Evolutionary conservation across 2,329 filamentous ascomycete genomes (phyloP), one percentile per base, ranked within the genome.

Genomic region (Amesomyces nigricolor): DNA sequence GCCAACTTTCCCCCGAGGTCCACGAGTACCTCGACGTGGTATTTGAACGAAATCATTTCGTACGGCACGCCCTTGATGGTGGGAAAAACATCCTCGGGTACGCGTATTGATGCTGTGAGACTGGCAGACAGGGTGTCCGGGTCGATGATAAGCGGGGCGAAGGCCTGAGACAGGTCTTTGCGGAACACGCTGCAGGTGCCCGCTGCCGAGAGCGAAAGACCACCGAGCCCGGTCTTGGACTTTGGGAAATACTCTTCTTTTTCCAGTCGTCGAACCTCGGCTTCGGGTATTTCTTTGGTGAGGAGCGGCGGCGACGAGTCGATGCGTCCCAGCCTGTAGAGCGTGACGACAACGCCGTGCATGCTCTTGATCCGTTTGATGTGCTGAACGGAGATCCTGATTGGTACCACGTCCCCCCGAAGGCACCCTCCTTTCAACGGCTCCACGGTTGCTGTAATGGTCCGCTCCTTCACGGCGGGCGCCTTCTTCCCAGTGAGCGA

Each of bases 21-120:
- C 19, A 96, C 83, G 29, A 97, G 86, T 2, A 96, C 89, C 70
- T 99, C 94, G 17, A 96, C 80, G 62, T 91, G 89, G 67, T 99
- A 97, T 63, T 87, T 89, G 75, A 99, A 97, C 64, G 86, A 91
- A 61, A 99, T 94, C 85, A 97, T 94, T 35, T 89, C 86, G 3
- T 92, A 91, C 0, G 94, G 94, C 0, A 96, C 90, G 53, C 86
- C 86, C 29, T 84, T 85, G 59, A 97, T 97, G 2, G 91, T 96
- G 0, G 94, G 92, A 63, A 97, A 97, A 0, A 85, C 85, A 65
- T 96, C 89, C 60, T 95, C 90, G 0, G 94, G 94, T 2, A 97
- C 82, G 62, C 89, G 85, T 14, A 99, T 83, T 3, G 88, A 87
- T 4, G 91, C 87, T 14, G 86, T 94, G 42, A 97, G 83, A 45